A percentile compares a stretch with the other conserved stretches of the same genome.
phyloP scores from a whole-genome alignment of 2,329 filamentous ascomycete genomes.

The Podosphaera fusca region DNA sequence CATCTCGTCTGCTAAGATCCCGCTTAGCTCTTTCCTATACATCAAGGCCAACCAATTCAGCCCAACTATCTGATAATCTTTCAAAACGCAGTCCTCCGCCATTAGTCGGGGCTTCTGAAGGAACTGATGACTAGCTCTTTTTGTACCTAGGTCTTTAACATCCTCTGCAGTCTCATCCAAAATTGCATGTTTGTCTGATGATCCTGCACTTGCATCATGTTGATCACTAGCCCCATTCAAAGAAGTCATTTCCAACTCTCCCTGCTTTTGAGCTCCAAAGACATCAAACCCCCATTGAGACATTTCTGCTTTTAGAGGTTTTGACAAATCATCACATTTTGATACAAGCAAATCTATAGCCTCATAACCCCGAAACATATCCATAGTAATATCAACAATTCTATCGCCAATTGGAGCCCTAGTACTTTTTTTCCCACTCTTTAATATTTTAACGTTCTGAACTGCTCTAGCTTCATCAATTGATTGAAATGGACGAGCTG shows the following conservation, averaged over 20 bases:
- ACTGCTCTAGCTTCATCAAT: conserved; percentile 45
- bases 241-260: conserved; percentile 33
- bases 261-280: conserved; percentile 33
- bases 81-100: conserved; percentile 53
- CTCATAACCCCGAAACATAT: conserved; percentile 59
- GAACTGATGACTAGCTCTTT: conserved; percentile 13
- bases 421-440: conserved; percentile 24
- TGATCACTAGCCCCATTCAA: conserved; percentile 16
- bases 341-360: conserved; percentile 65
- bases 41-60: conserved; percentile 84
- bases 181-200: conserved; percentile 24
- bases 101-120: conserved; percentile 46
- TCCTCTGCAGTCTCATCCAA: conserved; percentile 20
- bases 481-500: conserved; percentile 48
- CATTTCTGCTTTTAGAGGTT: conserved; percentile 40
- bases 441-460: conserved; percentile 24
- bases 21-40: conserved; percentile 56
- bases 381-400: conserved; percentile 39
- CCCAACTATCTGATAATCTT: conserved; percentile 83
- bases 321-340: conserved; percentile 50
- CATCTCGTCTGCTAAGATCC: conserved; percentile 95
- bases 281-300: conserved; percentile 44
- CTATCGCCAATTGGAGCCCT: conserved; percentile 36
- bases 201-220: conserved; percentile 46
- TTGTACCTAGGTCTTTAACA: conserved; percentile 13